These are phyloP conservation scores for Fomitopsis schrenkii DNA, from an alignment of 1,284 basidiomycete species.

Conservation along the genomic window DNA sequence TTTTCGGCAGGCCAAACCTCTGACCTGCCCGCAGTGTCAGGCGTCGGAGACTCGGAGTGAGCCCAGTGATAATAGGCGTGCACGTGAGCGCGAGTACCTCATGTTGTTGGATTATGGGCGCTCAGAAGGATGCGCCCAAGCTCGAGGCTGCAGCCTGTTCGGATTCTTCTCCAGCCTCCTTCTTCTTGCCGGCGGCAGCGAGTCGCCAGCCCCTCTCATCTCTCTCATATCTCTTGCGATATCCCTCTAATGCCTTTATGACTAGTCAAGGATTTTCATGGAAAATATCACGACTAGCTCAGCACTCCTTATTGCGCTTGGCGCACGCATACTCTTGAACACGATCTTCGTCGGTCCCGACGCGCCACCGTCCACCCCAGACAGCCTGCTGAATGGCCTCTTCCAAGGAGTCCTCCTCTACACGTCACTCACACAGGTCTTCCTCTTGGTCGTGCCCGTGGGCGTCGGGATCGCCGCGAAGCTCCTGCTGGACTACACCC, in stretches of 20 bases:
- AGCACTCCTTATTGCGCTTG: conserved; percentile 50
- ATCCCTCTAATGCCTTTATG: conserved; percentile 19
- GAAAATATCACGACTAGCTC: conserved; percentile 37
- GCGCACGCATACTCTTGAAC: conserved; percentile 66
- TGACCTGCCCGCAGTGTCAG: too few species aligned
- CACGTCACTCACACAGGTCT: conserved; percentile 52
- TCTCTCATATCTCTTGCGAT: conserved; percentile 5
- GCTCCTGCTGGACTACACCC: conserved; percentile 54
- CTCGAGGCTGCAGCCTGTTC: conserved; percentile 1
- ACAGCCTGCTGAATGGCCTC: conserved; percentile 63
- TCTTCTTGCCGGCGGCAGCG: conserved; percentile 9
- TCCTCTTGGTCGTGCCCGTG: conserved; percentile 49
- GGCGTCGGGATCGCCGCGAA: conserved; percentile 55
- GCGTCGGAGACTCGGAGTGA: too few species aligned
- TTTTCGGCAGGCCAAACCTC: too few species aligned
- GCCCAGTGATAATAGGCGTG: too few species aligned
- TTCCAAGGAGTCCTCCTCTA: conserved; percentile 74
- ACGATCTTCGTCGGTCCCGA: conserved; percentile 31
- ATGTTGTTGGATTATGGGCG: conserved; percentile 1
- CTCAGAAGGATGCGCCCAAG: not conserved
- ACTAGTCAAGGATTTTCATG: conserved; percentile 20
- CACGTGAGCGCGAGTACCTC: not conserved
- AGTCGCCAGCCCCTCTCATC: conserved; percentile 15
- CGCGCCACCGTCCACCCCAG: conserved; percentile 40
- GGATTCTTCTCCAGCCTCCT: not conserved